Base-by-base conservation (phyloP, 169 alveolate genomes). In the Blepharisma undulans region DNA sequence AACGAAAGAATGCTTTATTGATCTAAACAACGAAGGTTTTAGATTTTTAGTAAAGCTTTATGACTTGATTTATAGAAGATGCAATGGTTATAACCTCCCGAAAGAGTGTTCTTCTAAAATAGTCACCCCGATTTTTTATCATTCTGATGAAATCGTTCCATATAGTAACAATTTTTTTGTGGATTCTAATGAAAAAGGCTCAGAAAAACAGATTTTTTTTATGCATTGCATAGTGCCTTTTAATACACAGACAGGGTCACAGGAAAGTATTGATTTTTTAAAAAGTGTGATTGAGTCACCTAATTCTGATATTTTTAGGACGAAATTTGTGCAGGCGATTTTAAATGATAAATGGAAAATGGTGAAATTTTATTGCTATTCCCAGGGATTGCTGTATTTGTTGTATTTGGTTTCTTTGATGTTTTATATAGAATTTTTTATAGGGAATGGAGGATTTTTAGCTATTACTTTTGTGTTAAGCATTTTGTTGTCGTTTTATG, bases 231-330 rank as follows among this genome's bases (percentile, higher is more conserved):
- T 29, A 29, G 33, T 78, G 14, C 86, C 86, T 14, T 78, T 78
- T 25, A 78, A 78, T 72, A 27, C 72, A 19, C 66, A 61, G 30
- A n/a, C 36, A 7, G 91, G 91, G 27, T 30, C 84, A 60, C 34
- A 72, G 32, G 80, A 60, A n/a, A 86, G 91, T 72, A 86, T 86
- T 3, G 91, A 86, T 29, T 86, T 86, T 71, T 27, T 86, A 22
- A 36, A 61, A n/a, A 71, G 84, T 14, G 30, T 86, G 27, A 22
- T 72, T 21, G 72, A 22, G 29, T 86, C 84, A 14, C 27, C 32
- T 25, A 60, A 86, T 32, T 25, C 33, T 22, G 32, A 66, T 22
- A 32, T 86, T 34, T 66, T 86, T 36, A 86, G 72, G 72, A 86
- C 91, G 61, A 25, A 72, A 25, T 71, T 86, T 72, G 36, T 86